Evolutionary conservation across 1,284 basidiomycete species (phyloP).

Genomic region (Boletellus deceptivus): DNA sequence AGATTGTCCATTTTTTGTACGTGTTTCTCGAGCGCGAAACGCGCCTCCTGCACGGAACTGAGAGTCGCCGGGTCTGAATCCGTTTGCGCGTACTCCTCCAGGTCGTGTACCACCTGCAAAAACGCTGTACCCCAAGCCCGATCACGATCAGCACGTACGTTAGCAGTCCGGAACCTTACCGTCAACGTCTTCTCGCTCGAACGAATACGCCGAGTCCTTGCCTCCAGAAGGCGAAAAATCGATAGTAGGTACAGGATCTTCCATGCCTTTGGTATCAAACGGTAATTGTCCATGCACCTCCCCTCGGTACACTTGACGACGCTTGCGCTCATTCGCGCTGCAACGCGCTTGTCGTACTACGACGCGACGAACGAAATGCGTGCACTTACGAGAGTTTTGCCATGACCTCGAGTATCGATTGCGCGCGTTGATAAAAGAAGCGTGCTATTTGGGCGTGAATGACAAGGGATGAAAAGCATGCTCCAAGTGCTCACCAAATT

Average conservation of each 20-base stretch:
- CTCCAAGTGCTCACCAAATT: conserved; percentile 62
- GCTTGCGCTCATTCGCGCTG: conserved; percentile 70
- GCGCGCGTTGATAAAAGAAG: conserved; percentile 77
- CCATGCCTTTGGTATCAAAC: conserved; percentile 73
- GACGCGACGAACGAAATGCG: not conserved
- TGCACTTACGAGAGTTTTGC: conserved; percentile 70
- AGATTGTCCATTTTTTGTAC: conserved; percentile 74
- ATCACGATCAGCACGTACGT: not conserved
- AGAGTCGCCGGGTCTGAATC: conserved; percentile 46
- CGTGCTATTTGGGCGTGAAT: conserved; percentile 44
- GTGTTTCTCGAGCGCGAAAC: conserved; percentile 60
- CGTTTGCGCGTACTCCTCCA: conserved; percentile 54
- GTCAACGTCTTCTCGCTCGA: conserved; percentile 73
- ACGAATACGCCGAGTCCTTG: conserved; percentile 52
- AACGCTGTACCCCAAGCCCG: conserved; percentile 44
- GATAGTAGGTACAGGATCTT: conserved; percentile 71
- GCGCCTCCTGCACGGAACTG: conserved; percentile 61
- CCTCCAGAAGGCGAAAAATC: conserved; percentile 71
- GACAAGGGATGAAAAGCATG: not conserved
- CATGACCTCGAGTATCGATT: conserved; percentile 79
- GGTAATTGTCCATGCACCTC: conserved; percentile 81
- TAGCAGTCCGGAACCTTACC: conserved; percentile 43
- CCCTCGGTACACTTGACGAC: conserved; percentile 73
- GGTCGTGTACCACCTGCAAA: conserved; percentile 60
- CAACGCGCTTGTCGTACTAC: conserved; percentile 5